Base-by-base conservation (phyloP, 169 alveolate genomes). In the Cryptosporidium parvum region DNA sequence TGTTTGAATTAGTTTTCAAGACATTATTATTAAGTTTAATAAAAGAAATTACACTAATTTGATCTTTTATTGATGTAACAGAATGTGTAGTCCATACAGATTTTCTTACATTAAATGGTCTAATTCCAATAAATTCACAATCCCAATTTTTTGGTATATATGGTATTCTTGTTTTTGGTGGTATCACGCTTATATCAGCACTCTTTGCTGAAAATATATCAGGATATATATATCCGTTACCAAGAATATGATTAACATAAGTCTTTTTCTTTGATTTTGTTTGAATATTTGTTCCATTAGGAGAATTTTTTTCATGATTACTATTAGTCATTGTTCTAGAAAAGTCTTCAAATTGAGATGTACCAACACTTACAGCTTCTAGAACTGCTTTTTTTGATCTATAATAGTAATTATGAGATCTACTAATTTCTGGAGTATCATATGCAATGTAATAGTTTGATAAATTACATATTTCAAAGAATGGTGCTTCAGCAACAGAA, bases 71-170 rank as follows among this genome's bases (percentile, higher is more conserved):
- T 14, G 89, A 59, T 0, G 89, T 80, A 23, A 80, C 70, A 31
- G 89, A 80, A 56, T 80, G 89, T 2, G 89, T 80, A 5, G 89
- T 80, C 89, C 89, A 80, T n/a, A 23, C 52, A 14, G 89, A 80
- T 35, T 80, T 62, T 35, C 65, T 80, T n/a, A 80, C 89, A 80
- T 80, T 80, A 21, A 80, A 65, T 14, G 89, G 89, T 31, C 73
- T 42, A 37, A 80, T 80, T n/a, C 89, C 89, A 62, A 80, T 37
- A 80, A 44, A 62, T 33, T 80, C 89, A 29, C 89, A 80, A 18
- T 80, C 89, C 89, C 89, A 80, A 33, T 37, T 65, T 39, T 80
- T 80, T 21, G 89, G 89, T 16, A 80, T 80, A 42, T 80, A 80
- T 39, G 89, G 89, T n/a, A 80, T 80, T 33, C 68, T 59, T 21